Conservation (phyloP, 108 stramenopile genomes). For the Schizochytrium sp. region DNA sequence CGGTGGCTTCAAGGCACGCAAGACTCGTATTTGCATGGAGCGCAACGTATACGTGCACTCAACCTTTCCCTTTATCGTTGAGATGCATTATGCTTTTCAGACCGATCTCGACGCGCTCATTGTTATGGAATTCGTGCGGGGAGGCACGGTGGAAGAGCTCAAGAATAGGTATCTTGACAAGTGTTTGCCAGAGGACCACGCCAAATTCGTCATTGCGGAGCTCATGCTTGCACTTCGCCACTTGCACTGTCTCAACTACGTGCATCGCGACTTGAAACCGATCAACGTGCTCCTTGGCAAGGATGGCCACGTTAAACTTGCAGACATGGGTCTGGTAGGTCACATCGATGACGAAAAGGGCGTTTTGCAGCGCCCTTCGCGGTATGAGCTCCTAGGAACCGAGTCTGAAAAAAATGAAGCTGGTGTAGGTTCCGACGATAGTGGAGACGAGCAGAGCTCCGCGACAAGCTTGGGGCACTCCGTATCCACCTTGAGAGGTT, state of each 20-base stretch:
- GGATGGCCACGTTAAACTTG: slow-evolving; percentile 93
- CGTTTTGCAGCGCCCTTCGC: not conserved
- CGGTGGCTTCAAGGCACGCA: slow-evolving; percentile 20
- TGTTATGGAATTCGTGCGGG: slow-evolving; percentile 36
- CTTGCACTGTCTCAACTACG: slow-evolving; percentile 25
- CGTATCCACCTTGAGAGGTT: too few species aligned
- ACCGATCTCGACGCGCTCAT: slow-evolving; percentile 37
- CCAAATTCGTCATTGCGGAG: slow-evolving; percentile 38
- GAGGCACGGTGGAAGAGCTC: slow-evolving; percentile 27
- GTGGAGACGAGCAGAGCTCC: not conserved
- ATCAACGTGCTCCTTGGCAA: slow-evolving; percentile 97
- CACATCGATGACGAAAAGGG: slow-evolving; percentile 55
- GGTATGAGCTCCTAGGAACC: not conserved
- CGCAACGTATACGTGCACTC: slow-evolving; percentile 41
- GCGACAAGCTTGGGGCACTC: too few species aligned
- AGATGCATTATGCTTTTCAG: slow-evolving; percentile 51
- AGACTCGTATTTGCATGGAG: slow-evolving; percentile 33
- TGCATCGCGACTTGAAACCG: slow-evolving; percentile 95
- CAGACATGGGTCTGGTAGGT: slow-evolving; percentile 96
- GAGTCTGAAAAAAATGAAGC: not conserved
- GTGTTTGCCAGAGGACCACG: slow-evolving; percentile 28
- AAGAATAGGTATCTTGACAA: not conserved
- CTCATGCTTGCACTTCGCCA: slow-evolving; percentile 40
- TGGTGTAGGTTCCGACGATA: not conserved
- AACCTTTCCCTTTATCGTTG: slow-evolving; percentile 39